phyloP scores from a whole-genome alignment of 2,329 filamentous ascomycete species.

The Boeremia lycopersici region DNA sequence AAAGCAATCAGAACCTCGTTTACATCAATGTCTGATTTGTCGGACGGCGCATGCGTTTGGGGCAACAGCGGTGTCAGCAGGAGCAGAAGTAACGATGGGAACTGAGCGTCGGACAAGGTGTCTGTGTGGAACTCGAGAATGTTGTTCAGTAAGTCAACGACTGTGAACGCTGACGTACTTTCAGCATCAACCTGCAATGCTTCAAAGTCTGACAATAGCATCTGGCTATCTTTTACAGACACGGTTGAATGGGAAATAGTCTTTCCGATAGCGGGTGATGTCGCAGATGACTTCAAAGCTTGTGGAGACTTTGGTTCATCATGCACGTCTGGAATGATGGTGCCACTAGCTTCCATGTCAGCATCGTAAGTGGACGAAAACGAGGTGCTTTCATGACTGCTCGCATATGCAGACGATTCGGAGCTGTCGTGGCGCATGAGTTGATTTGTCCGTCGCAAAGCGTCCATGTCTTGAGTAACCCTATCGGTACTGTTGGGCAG shows the following conservation, averaged over 20 bases:
- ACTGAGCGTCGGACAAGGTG: constrained; percentile 53
- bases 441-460: constrained; percentile 49
- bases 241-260: constrained; percentile 34
- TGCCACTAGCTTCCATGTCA: constrained; percentile 51
- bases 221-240: constrained; percentile 32
- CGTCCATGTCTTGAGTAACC: constrained; percentile 46
- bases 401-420: constrained; percentile 46
- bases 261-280: constrained; percentile 29
- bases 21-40: constrained; percentile 34
- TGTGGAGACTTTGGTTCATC: constrained; percentile 37
- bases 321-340: constrained; percentile 46
- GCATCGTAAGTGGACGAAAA: constrained; percentile 34
- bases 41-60: constrained; percentile 45
- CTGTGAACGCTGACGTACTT: constrained; percentile 45
- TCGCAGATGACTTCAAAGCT: constrained; percentile 20
- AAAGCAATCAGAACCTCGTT: constrained; percentile 46
- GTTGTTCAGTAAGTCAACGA: constrained; percentile 51
- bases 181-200: constrained; percentile 44
- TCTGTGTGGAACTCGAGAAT: constrained; percentile 51
- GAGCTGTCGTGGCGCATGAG: constrained; percentile 49
- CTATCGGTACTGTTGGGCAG: constrained; percentile 38
- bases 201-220: constrained; percentile 47
- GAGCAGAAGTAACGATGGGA: constrained; percentile 54
- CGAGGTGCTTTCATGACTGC: constrained; percentile 38
- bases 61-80: constrained; percentile 55